These are phyloP conservation scores for Camelina sativa DNA, from an alignment of 345 rosid species.

Conservation along the genomic window DNA sequence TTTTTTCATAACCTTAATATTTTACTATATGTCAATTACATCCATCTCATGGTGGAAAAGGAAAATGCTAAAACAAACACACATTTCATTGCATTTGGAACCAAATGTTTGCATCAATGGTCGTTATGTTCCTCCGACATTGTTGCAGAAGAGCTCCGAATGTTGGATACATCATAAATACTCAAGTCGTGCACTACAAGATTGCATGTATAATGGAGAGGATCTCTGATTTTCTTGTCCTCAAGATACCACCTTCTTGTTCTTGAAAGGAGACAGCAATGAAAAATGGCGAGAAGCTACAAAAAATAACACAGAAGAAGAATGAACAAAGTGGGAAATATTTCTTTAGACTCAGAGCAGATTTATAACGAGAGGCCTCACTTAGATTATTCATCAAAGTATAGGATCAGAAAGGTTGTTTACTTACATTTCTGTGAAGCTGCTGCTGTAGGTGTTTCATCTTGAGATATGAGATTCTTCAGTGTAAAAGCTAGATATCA, in stretches of 20 bases:
- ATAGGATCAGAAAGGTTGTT: neutral
- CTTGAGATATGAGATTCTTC: conserved; percentile 88
- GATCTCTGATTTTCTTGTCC: conserved; percentile 18
- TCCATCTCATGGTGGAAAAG: too few species aligned
- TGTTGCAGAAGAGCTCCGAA: conserved; percentile 8
- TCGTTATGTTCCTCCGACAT: neutral
- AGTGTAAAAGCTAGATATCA: conserved; percentile 67
- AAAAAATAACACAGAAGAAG: conserved; percentile 1
- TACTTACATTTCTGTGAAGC: conserved; percentile 73
- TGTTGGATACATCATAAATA: conserved; percentile 14
- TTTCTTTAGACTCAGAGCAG: neutral
- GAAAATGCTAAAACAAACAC: neutral
- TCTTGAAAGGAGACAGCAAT: conserved; percentile 76
- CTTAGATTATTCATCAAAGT: conserved; percentile 10
- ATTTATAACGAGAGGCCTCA: neutral
- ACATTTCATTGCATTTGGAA: conserved; percentile 24
- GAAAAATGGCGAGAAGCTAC: conserved; percentile 88
- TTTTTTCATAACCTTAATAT: too few species aligned
- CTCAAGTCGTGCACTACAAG: conserved; percentile 23
- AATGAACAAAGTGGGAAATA: conserved; percentile 19
- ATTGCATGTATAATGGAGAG: conserved; percentile 21
- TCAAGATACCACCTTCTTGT: conserved; percentile 52
- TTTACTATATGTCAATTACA: too few species aligned
- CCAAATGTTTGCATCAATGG: conserved; percentile 31
- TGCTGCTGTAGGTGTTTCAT: conserved; percentile 65